Conservation (phyloP, 495 filamentous ascomycete genomes). For the Neurospora sp. region DNA sequence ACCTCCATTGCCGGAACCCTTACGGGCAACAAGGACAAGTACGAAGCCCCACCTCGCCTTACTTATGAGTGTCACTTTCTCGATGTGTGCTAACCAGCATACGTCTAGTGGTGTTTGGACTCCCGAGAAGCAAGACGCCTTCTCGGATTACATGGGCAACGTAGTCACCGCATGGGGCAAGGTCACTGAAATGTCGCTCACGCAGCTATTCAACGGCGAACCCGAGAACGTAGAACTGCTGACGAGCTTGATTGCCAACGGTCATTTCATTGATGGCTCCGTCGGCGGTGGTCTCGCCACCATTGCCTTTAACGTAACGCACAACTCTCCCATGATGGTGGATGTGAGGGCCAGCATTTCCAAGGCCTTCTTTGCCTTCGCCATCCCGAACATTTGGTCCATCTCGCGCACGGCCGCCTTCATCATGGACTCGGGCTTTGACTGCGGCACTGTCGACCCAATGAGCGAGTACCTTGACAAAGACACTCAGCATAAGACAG, state of each 20-base stretch:
- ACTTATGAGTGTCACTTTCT: not conserved
- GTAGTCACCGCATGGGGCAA: conserved; percentile 13
- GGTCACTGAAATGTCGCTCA: conserved; percentile 1
- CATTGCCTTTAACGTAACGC: not conserved
- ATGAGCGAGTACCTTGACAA: conserved; percentile 14
- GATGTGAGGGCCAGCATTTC: conserved; percentile 1
- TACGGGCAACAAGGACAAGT: not conserved
- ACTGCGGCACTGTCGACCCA: conserved; percentile 14
- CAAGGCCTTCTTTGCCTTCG: conserved; percentile 22
- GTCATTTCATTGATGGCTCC: conserved; percentile 18
- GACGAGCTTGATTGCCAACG: conserved; percentile 14
- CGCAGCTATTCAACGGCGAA: conserved; percentile 11
- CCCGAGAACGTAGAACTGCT: conserved; percentile 9
- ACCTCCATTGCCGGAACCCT: not conserved
- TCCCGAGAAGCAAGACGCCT: conserved; percentile 8
- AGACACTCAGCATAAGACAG: conserved; percentile 11
- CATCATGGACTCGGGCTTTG: conserved; percentile 23
- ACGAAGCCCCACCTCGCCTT: not conserved
- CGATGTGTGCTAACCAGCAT: not conserved
- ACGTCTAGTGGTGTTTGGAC: not conserved
- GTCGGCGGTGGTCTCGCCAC: not conserved
- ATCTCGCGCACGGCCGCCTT: conserved; percentile 17
- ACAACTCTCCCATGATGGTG: not conserved
- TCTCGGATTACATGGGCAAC: conserved; percentile 16
- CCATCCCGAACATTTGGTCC: conserved; percentile 23